Evolutionary conservation across 1,284 basidiomycete genomes (phyloP).

Genomic region (Sporisorium graminicola): DNA sequence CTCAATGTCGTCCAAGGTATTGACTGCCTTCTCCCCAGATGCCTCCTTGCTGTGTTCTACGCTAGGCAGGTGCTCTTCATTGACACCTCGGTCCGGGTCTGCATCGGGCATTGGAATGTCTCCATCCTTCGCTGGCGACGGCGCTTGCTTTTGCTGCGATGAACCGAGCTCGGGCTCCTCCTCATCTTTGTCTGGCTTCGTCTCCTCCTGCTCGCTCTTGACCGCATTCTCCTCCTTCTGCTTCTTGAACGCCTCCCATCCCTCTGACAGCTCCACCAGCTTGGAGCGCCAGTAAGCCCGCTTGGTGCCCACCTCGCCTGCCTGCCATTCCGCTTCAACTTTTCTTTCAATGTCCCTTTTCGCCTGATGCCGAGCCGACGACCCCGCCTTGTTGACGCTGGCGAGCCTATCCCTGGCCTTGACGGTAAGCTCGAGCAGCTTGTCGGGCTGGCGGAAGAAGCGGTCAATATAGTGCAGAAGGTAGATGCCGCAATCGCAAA

Average conservation of each 20-base stretch:
- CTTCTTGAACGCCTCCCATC: constrained; percentile 23
- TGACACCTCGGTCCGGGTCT: neutral
- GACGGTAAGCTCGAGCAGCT: constrained; percentile 32
- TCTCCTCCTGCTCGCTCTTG: constrained; percentile 12
- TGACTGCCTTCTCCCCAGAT: neutral
- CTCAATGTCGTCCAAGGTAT: constrained; percentile 6
- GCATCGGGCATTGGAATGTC: constrained; percentile 10
- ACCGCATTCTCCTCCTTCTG: constrained; percentile 12
- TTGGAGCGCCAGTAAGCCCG: constrained; percentile 30
- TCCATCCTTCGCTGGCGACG: neutral
- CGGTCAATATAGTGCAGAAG: constrained; percentile 65
- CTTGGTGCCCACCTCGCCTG: constrained; percentile 38
- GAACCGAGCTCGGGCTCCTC: neutral
- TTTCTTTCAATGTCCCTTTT: constrained; percentile 4
- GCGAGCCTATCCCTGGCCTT: constrained; percentile 1
- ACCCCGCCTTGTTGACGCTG: neutral
- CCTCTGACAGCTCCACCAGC: constrained; percentile 25
- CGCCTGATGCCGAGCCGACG: neutral
- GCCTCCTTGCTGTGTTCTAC: neutral
- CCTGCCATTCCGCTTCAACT: constrained; percentile 32
- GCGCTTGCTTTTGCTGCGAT: neutral
- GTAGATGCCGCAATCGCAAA: constrained; percentile 81
- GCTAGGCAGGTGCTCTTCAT: neutral
- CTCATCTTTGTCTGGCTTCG: neutral
- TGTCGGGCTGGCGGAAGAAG: constrained; percentile 59